A percentile compares a stretch with the other conserved stretches of the same genome.
Conservation (phyloP, 208 protist species). For the Acanthamoeba healyi region DNA sequence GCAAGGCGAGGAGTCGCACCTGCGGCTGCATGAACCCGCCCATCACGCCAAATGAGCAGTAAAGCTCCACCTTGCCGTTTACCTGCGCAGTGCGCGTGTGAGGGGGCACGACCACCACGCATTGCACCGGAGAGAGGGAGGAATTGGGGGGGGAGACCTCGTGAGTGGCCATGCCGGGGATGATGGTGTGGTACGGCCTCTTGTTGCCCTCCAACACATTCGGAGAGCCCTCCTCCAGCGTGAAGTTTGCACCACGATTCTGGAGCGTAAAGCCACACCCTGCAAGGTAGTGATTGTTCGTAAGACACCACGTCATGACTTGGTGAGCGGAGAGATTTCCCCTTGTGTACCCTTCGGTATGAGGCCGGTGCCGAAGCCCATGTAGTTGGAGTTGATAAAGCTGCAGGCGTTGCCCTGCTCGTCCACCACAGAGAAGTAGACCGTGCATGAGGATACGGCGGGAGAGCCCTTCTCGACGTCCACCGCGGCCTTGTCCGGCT, state of each 20-base stretch:
- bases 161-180: slow-evolving; percentile 87
- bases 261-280: slow-evolving; percentile 91
- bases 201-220: slow-evolving; percentile 87
- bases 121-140: not conserved
- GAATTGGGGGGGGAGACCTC: not conserved
- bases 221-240: slow-evolving; percentile 79
- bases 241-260: slow-evolving; percentile 88
- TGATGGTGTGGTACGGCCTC: slow-evolving; percentile 93
- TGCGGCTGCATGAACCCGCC: slow-evolving; percentile 90
- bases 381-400: slow-evolving; percentile 91
- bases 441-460: slow-evolving; percentile 77
- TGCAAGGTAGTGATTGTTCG: not conserved
- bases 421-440: slow-evolving; percentile 87
- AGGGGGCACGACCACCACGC: not conserved
- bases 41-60: slow-evolving; percentile 88
- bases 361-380: slow-evolving; percentile 88
- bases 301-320: not conserved
- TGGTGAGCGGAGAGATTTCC: not conserved
- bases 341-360: slow-evolving; percentile 80
- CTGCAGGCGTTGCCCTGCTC: slow-evolving; percentile 88
- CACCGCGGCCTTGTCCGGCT: not conserved
- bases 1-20: not conserved
- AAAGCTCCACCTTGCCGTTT: slow-evolving; percentile 81
- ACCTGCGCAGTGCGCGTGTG: not conserved
- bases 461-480: slow-evolving; percentile 82